These are phyloP conservation scores for Zygosaccharomyces kombuchaensis DNA, from an alignment of 805 yeast species.

Conservation along the genomic window DNA sequence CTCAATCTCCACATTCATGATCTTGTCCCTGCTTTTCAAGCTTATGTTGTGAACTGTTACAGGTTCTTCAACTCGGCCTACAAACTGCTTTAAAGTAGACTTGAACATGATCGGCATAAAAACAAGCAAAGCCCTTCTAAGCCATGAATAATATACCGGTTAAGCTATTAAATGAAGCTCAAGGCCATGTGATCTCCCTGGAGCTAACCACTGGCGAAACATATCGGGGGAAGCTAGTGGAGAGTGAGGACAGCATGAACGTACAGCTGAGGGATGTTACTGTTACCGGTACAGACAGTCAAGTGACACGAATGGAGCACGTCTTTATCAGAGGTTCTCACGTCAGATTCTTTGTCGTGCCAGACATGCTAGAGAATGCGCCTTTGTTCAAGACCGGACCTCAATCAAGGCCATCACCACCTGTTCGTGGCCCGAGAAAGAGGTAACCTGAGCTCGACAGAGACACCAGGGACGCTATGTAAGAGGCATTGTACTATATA, in stretches of 20 bases:
- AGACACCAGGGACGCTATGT: neutral
- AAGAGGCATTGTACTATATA: conserved; percentile 3
- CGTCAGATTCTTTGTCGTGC: conserved; percentile 76
- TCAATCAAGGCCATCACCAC: conserved; percentile 62
- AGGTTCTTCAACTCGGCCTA: neutral
- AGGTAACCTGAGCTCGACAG: conserved; percentile 3
- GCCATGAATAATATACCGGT: conserved; percentile 54
- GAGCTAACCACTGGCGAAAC: conserved; percentile 84
- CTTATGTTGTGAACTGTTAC: neutral
- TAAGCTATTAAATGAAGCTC: conserved; percentile 80
- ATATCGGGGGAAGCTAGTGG: conserved; percentile 81
- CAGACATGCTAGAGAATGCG: conserved; percentile 83
- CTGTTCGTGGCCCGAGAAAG: conserved; percentile 55
- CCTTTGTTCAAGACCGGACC: conserved; percentile 71
- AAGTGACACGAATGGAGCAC: conserved; percentile 69
- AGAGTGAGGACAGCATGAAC: conserved; percentile 93
- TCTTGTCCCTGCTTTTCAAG: neutral
- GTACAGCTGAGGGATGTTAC: conserved; percentile 78
- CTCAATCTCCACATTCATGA: conserved; percentile 29
- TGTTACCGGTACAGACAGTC: conserved; percentile 72
- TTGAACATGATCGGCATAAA: neutral
- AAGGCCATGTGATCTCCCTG: conserved; percentile 79
- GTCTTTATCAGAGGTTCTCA: conserved; percentile 91
- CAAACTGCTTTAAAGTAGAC: neutral
- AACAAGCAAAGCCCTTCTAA: neutral